phyloP scores from a whole-genome alignment of 768 basidiomycete species.

The Mycena alexandri region DNA sequence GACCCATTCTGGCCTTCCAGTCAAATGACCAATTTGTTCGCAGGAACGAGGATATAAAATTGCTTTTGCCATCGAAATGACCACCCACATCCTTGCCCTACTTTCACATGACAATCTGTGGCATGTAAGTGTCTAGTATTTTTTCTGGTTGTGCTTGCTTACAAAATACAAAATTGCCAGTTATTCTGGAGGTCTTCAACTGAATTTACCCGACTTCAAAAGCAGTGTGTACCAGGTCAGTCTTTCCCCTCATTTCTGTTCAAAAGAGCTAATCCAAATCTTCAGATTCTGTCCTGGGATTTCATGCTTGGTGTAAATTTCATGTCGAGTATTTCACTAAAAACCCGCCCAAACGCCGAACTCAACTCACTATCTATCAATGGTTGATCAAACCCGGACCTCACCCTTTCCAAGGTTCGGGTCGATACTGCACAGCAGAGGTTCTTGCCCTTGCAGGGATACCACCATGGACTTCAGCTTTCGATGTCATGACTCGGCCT shows the following conservation, averaged over 20 bases:
- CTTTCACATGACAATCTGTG: constrained; percentile 5
- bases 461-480: neutral
- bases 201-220: neutral
- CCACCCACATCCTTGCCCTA: no score
- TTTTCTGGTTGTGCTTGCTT: no score
- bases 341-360: neutral
- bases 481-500: neutral
- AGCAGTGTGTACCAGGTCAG: neutral
- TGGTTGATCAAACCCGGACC: neutral
- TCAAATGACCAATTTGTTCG: no score
- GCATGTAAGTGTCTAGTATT: neutral
- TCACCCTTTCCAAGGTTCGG: neutral
- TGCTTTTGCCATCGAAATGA: no score
- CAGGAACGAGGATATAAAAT: constrained; percentile 4
- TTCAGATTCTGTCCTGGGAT: constrained; percentile 2
- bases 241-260: neutral
- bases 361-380: neutral
- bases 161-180: no score
- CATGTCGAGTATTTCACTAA: neutral
- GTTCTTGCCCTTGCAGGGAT: neutral
- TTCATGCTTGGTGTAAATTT: neutral
- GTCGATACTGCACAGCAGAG: neutral
- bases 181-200: neutral
- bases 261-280: neutral
- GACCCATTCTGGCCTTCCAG: no score